These are phyloP conservation scores for Kwoniella botswanensis DNA, from an alignment of 768 basidiomycete species.

Conservation along the genomic window DNA sequence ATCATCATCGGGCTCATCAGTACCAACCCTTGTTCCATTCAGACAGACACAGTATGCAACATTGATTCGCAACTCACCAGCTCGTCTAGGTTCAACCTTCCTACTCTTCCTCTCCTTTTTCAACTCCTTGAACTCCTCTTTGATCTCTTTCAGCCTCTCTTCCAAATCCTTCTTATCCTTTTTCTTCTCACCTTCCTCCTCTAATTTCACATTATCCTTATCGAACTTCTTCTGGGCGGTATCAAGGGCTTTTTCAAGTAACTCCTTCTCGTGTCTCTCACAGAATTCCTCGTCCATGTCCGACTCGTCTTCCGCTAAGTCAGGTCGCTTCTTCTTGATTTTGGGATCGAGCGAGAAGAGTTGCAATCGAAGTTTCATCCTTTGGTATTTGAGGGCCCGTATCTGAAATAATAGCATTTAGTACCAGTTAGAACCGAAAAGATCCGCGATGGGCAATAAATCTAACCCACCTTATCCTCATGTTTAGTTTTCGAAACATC, in stretches of 20 bases:
- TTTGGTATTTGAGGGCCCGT: slow-evolving; percentile 88
- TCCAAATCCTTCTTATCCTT: slow-evolving; percentile 69
- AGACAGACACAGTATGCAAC: background rate
- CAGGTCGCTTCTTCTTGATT: slow-evolving; percentile 76
- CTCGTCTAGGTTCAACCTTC: slow-evolving; percentile 59
- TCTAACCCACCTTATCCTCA: slow-evolving; percentile 74
- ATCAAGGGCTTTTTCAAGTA: slow-evolving; percentile 82
- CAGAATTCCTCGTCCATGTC: slow-evolving; percentile 95
- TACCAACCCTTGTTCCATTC: background rate
- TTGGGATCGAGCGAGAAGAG: slow-evolving; percentile 78
- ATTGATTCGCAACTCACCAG: slow-evolving; percentile 20
- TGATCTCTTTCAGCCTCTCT: slow-evolving; percentile 71
- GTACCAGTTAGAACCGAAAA: background rate
- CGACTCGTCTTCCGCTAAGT: slow-evolving; percentile 79
- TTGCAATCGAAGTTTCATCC: slow-evolving; percentile 92
- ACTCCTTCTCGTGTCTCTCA: slow-evolving; percentile 73
- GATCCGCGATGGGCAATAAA: background rate
- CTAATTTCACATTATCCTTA: slow-evolving; percentile 74
- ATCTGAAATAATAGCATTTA: slow-evolving; percentile 63
- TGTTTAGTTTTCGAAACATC: slow-evolving; percentile 94
- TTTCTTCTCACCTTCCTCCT: slow-evolving; percentile 67
- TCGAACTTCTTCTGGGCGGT: slow-evolving; percentile 90
- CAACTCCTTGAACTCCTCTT: slow-evolving; percentile 75
- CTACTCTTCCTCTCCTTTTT: slow-evolving; percentile 80
- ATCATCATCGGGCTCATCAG: slow-evolving; percentile 14